Base-by-base conservation (phyloP, 2,329 filamentous ascomycete species). In the Claviceps sorghi region DNA sequence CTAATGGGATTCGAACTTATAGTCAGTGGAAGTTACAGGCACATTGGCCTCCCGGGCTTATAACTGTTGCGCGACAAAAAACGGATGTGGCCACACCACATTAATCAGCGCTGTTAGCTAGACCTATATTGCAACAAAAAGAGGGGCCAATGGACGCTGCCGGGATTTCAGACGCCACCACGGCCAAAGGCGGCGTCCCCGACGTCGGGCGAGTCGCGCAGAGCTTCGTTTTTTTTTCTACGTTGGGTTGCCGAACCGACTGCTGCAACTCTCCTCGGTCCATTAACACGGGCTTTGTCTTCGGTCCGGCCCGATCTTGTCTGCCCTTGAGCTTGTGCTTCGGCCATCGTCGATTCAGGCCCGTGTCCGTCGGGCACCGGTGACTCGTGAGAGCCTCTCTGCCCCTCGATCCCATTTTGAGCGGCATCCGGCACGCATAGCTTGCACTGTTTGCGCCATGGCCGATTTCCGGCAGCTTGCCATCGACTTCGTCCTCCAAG, bases 401-500 rank as follows among this genome's bases (percentile, higher is more conserved):
- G 29, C 40, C 48, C 48, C 48, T 43, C 38, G 26, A 34, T 44
- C 48, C 26, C 40, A 34, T n/a, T 46, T 21, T 41, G 43, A 42
- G 36, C 19, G 4, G 17, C n/a, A 13, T 30, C 17, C 43, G 22
- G 29, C 43, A 21, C n/a, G 19, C 22, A 10, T 5, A 19, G 17
- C 21, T 10, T 19, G 22, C 22, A 26, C 5, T 10, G 17, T 38
- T 8, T n/a, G 34, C 34, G 51, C 43, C 59, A 78, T 78, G 76
- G 70, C 73, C 49, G 70, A 69, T 59, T 72, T 78, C 57, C 69
- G 72, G 57, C 73, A 76, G 57, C 69, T 77, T 57, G 76, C 76
- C 36, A 65, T 78, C 51, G 70, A 76, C 56, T 79, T 74, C 61
- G 75, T 79, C 54, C 72, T 79, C 42, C 67, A 73, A 9, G 75